Evolutionary conservation across 192 early-diverging fungal species (phyloP), one percentile per base, ranked within the genome.

Genomic region (Coemansia sp.): DNA sequence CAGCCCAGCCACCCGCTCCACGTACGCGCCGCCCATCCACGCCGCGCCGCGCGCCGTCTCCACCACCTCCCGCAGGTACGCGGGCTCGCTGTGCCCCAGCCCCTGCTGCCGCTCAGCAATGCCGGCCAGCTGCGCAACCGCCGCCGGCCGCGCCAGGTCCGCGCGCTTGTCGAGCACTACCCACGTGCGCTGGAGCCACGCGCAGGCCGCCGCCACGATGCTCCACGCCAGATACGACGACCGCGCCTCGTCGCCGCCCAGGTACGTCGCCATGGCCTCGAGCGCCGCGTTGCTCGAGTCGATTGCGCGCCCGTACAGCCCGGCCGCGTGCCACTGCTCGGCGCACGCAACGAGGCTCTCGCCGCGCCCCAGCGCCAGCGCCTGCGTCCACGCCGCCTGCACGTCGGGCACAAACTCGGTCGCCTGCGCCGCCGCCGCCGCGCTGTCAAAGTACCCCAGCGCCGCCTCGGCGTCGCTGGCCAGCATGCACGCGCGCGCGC

Each of bases 281-380:
- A 88, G 56, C 7, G 81, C 85, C 17, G 63, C 54, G 4, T 65
- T 65, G 42, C 70, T 69, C 6, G 78, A 80, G 21, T 86, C 84
- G 11, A 81, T 81, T 18, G 74, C 74, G 29, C 87, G 85, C 0
- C 81, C 88, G 67, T 82, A 85, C 41, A 85, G 78, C 17, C 89
- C 89, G 18, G 75, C 74, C 10, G 41, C 32, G 14, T 53, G 40
- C 56, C 66, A 64, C 22, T 42, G 43, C 10, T 57, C 66, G 0
- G 77, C 62, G 26, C 59, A 59, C 19, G 61, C 35, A 1, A 60
- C 35, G 36, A 70, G 49, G 26, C 66, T 65, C 57, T 74, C 65
- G 17, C 59, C 62, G 13, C 45, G 51, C 19, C 34, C 59, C 15
- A 63, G 23, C 0, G 40, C 30, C 45, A 79, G 41, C 34, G 62